Percentiles rank a stretch among this genome's conserved stretches.
Evolutionary conservation across 2,329 filamentous ascomycete species (phyloP).

Genomic region (Laburnicola sp.): DNA sequence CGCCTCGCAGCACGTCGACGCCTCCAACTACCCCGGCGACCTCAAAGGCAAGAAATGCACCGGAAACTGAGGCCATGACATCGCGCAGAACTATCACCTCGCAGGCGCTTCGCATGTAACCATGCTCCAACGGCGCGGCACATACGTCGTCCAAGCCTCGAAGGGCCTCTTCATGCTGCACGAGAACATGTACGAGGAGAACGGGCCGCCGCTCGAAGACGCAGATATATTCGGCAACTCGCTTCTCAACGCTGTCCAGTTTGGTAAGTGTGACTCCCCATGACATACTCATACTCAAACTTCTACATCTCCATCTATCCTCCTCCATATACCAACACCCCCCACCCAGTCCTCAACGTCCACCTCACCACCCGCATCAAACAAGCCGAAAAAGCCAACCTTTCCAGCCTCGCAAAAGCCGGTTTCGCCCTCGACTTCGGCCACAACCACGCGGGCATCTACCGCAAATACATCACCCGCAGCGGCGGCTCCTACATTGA

Average conservation of each 20-base stretch:
- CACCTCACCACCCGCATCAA: constrained; percentile 48
- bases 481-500: constrained; percentile 74
- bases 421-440: constrained; percentile 66
- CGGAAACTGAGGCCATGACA: constrained; percentile 71
- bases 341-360: constrained; percentile 51
- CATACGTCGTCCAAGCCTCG: constrained; percentile 64
- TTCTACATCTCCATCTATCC: neutral
- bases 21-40: constrained; percentile 58
- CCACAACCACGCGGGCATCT: constrained; percentile 59
- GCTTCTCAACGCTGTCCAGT: constrained; percentile 62
- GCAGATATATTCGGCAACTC: constrained; percentile 65
- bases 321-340: neutral
- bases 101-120: constrained; percentile 68
- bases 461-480: constrained; percentile 65
- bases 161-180: constrained; percentile 55
- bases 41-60: constrained; percentile 55
- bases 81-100: constrained; percentile 68
- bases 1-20: constrained; percentile 28
- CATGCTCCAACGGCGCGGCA: constrained; percentile 69
- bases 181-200: constrained; percentile 54
- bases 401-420: constrained; percentile 55
- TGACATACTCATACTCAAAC: neutral
- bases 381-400: constrained; percentile 45
- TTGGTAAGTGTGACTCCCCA: constrained; percentile 34
- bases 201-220: constrained; percentile 64